Conservation (phyloP, 2,329 filamentous ascomycete species). For the Piedraia hortae region DNA sequence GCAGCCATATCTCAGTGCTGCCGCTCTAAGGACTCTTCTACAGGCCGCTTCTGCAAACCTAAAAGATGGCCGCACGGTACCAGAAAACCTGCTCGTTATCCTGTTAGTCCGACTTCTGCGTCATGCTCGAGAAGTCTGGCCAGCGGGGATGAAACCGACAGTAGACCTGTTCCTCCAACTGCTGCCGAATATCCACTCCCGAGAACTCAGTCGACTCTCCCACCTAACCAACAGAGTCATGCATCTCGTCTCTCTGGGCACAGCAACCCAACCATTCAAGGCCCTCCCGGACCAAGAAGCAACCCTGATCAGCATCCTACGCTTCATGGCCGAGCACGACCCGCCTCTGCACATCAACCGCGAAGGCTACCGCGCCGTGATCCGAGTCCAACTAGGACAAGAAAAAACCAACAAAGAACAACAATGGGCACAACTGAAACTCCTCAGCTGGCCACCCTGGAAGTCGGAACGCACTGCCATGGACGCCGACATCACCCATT, state of each 20-base stretch:
- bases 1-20: conserved; percentile 12
- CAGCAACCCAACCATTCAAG: conserved; percentile 22
- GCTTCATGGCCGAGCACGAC: conserved; percentile 26
- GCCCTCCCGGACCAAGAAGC: conserved; percentile 23
- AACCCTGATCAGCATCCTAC: conserved; percentile 29
- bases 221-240: conserved; percentile 9
- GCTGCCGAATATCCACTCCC: conserved; percentile 1
- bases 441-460: conserved; percentile 36
- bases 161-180: conserved; percentile 4
- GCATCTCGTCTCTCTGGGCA: conserved; percentile 12
- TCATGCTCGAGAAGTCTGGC: conserved; percentile 23
- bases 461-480: conserved; percentile 33
- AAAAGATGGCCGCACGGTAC: not conserved
- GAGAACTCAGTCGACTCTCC: conserved; percentile 1
- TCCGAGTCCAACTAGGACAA: conserved; percentile 28
- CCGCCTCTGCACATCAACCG: conserved; percentile 29
- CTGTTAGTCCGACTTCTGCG: conserved; percentile 22
- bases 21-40: conserved; percentile 5
- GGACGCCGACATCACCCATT: conserved; percentile 27
- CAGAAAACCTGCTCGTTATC: conserved; percentile 8
- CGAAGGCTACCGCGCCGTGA: conserved; percentile 28
- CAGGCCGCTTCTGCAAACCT: too few relatives aligned
- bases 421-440: conserved; percentile 30
- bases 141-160: conserved; percentile 14
- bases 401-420: conserved; percentile 27